Percentiles rank a stretch among this genome's conserved stretches.
Conservation (phyloP, 2,329 filamentous ascomycete genomes). For the Diaporthe destruens region DNA sequence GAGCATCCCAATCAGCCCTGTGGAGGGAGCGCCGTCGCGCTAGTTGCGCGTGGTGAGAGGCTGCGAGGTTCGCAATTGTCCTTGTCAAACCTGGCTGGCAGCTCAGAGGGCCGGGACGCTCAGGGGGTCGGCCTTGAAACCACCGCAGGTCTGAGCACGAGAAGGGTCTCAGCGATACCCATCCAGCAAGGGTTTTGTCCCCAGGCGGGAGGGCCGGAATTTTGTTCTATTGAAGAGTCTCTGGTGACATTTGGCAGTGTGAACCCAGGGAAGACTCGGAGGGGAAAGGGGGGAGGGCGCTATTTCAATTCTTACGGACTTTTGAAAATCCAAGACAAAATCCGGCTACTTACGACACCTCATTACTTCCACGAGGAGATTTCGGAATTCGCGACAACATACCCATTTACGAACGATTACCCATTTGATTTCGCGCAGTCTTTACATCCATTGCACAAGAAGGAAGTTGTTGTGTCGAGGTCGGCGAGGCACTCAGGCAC, state of each 20-base stretch:
- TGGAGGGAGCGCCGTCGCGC: slow-evolving; percentile 56
- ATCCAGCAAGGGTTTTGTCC: background rate
- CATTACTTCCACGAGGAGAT: background rate
- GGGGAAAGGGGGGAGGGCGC: background rate
- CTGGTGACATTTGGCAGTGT: slow-evolving; percentile 13
- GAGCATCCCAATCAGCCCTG: slow-evolving; percentile 70
- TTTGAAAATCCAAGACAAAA: slow-evolving; percentile 26
- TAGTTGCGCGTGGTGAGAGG: slow-evolving; percentile 35
- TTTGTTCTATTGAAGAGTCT: background rate
- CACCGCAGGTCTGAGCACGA: slow-evolving; percentile 12
- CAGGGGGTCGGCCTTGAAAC: slow-evolving; percentile 18
- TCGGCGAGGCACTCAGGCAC: slow-evolving; percentile 18
- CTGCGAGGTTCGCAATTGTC: slow-evolving; percentile 19
- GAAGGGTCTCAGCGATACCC: background rate
- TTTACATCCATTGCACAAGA: slow-evolving; percentile 21
- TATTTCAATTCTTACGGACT: slow-evolving; percentile 29
- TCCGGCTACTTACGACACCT: slow-evolving; percentile 20
- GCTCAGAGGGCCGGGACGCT: background rate
- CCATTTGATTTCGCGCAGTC: slow-evolving; percentile 38
- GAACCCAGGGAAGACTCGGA: slow-evolving; percentile 6
- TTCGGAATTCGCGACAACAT: slow-evolving; percentile 32
- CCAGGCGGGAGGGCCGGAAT: background rate
- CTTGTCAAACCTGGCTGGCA: slow-evolving; percentile 3
- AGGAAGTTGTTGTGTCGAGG: slow-evolving; percentile 15
- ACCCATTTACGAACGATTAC: slow-evolving; percentile 40